Base-by-base conservation (phyloP, 2,329 filamentous ascomycete genomes). In the Scytalidium sp. region DNA sequence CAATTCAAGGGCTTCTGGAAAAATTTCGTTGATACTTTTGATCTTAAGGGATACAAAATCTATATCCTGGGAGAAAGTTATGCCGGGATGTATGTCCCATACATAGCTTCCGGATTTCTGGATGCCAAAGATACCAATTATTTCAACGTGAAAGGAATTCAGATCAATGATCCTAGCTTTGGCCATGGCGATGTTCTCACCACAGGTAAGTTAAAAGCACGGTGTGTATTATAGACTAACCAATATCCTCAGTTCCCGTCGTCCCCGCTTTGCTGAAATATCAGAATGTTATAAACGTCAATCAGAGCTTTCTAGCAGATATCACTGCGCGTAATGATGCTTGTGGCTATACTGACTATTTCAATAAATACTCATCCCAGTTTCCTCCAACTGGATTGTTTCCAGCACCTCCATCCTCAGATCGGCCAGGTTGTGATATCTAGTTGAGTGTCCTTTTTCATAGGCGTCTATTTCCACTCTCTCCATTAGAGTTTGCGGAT, bases 51-150 rank as follows among this genome's bases (percentile, higher is more conserved):
- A 19, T 75, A 73, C 52, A 82, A 84, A 59, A 70, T 85, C n/a
- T 87, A 82, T 60, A 75, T 87, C 53, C 75, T 81, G 0, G 83
- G 83, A 8, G 83, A 86, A 64, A 76, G 71, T n/a, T 84, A 80
- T 60, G 81, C 77, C 5, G 80, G 80, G 56, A 69, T 61, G 72
- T 66, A 64, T 27, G 56, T 66, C 17, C 63, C 63, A 8, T 65
- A 64, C 17, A 65, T 87, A 70, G 70, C 84, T 49, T 74, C 78
- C 50, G 69, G 70, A 42, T 79, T 76, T 55, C 67, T 78, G 50
- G 66, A 65, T 23, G 51, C 47, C 13, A 58, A 84, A 17, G 74
- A 87, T 60, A 76, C 67, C 2, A 70, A 67, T 17, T 78, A 83
- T 64, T 86, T 80, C 63, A 76, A 85, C 57, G 66, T 85, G 13